phyloP scores from a whole-genome alignment of 2,329 filamentous ascomycete genomes.

The Talaromyces sp. region DNA sequence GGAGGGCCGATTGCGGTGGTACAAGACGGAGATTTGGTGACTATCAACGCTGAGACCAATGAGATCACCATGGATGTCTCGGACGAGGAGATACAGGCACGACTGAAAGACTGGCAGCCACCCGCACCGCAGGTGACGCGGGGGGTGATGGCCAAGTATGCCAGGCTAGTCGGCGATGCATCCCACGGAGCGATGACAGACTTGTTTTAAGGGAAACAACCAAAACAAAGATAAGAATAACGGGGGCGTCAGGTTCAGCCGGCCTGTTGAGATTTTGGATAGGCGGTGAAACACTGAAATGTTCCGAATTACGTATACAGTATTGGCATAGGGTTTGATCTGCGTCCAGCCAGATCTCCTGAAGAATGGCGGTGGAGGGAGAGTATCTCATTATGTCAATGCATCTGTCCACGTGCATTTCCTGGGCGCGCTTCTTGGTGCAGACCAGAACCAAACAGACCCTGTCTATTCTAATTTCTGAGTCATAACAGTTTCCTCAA shows the following conservation, averaged over 20 bases:
- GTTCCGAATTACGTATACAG: neutral
- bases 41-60: constrained; percentile 79
- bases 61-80: constrained; percentile 64
- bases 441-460: neutral
- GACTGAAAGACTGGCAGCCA: constrained; percentile 62
- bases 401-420: neutral
- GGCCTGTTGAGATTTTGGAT: neutral
- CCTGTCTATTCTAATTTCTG: neutral
- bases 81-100: constrained; percentile 62
- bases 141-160: constrained; percentile 87
- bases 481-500: neutral
- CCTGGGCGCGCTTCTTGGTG: neutral
- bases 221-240: neutral
- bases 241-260: neutral
- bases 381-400: neutral
- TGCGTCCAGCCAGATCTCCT: neutral
- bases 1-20: constrained; percentile 86
- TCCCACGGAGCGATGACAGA: constrained; percentile 89
- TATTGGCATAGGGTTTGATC: neutral
- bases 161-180: constrained; percentile 78
- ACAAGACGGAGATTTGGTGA: constrained; percentile 70
- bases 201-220: constrained; percentile 3
- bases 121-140: constrained; percentile 69
- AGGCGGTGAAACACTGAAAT: neutral
- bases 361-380: neutral